Evolutionary conservation across 2,329 filamentous ascomycete species (phyloP), one percentile per base, ranked within the genome.

Genomic region (Scedosporium aurantiacum): DNA sequence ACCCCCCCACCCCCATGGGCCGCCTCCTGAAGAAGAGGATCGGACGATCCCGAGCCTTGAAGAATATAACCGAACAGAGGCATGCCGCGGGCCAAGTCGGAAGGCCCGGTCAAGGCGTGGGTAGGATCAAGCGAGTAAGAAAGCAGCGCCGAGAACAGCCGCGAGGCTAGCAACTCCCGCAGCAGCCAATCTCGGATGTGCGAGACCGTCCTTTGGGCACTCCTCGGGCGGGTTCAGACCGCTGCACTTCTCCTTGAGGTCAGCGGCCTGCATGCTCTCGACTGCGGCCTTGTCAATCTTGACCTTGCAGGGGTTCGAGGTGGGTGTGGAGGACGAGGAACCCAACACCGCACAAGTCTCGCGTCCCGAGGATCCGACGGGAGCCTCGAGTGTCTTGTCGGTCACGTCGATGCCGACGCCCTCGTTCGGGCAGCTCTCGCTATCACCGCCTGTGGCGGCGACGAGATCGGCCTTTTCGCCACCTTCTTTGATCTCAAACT

Each of bases 391-490:
- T 14, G 64, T 62, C 50, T 62, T 60, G 52, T 54, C 64, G 25
- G 64, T 61, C 32, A 66, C 65, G 16, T 62, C 58, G 27, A 61
- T 65, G 23, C 60, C 41, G 16, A 58, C 25, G 16, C 62, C 63
- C 10, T 55, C 32, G 54, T 45, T 28, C 12, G 60, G 50, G 40
- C 63, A 62, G 56, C 61, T 67, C 0, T 32, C 28, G 28, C 28
- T 32, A 32, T 32, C 28, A 32, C 73, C 73, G 1, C 82, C 82
- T 0, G 75, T 75, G 0, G 65, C 71, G 82, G 76, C 0, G 65
- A 70, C 0, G 82, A 86, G 67, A 77, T 85, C 25, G 83, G 85
- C 67, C 80, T 85, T 78, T 12, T 60, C 61, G 7, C 58, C 65
- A 25, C 63, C 62, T 14, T 57, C 60, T 40, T 64, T 60, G 61